Evolutionary conservation across 2,329 filamentous ascomycete genomes (phyloP).

Genomic region (Parascedosporium putredinis): DNA sequence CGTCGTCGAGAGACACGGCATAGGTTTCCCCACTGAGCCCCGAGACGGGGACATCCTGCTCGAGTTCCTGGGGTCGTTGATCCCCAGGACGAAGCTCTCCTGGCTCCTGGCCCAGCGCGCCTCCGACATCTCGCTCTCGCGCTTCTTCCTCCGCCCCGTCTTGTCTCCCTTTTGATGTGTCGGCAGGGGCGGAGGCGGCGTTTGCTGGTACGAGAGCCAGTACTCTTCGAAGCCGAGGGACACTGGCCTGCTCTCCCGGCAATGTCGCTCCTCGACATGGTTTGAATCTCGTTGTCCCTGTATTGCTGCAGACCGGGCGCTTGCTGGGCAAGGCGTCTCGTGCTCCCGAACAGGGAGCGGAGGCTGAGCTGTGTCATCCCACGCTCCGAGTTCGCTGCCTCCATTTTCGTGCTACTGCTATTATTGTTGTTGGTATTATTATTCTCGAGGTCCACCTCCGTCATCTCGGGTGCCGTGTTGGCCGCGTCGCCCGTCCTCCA

Average conservation of each 20-base stretch:
- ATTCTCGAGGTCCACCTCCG: conserved; percentile 6
- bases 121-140: not conserved
- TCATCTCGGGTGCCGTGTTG: not conserved
- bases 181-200: not conserved
- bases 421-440: no score
- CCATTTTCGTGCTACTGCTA: no score
- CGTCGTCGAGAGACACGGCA: not conserved
- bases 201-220: not conserved
- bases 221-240: conserved; percentile 10
- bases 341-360: conserved; percentile 2
- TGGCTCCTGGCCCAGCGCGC: conserved; percentile 18
- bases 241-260: conserved; percentile 8
- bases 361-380: conserved; percentile 11
- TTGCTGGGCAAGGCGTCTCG: conserved; percentile 8
- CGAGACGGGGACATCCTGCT: conserved; percentile 17
- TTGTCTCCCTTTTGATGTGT: not conserved
- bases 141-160: not conserved
- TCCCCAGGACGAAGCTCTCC: conserved; percentile 20
- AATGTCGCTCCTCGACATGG: not conserved
- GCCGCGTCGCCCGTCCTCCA: no score
- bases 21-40: conserved; percentile 13
- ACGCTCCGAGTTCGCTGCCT: conserved; percentile 11
- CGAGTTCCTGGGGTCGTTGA: conserved; percentile 20
- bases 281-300: not conserved
- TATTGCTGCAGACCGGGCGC: not conserved